phyloP scores from a whole-genome alignment of 1,284 basidiomycete species.

The Naganishia albida region DNA sequence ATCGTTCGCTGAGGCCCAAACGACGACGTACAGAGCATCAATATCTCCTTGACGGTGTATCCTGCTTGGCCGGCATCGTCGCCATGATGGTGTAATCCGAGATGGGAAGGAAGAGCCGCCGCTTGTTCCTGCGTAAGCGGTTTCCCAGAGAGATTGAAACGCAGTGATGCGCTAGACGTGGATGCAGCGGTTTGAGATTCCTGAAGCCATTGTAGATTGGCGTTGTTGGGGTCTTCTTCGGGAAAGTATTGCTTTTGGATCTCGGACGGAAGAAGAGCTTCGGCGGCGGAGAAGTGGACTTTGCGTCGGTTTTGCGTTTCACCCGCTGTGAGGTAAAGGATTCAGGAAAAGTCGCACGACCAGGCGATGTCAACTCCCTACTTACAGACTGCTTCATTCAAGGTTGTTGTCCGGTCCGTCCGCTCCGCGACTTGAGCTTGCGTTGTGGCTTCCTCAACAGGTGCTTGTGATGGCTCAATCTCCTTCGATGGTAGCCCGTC shows the following conservation, averaged over 20 bases:
- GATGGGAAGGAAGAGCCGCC: constrained; percentile 66
- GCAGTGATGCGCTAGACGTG: constrained; percentile 41
- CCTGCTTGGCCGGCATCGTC: constrained; percentile 75
- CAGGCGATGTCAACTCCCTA: not conserved
- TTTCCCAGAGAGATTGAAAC: constrained; percentile 74
- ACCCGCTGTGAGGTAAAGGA: not conserved
- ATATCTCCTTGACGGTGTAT: constrained; percentile 85
- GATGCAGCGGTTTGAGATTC: constrained; percentile 33
- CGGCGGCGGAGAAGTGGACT: constrained; percentile 52
- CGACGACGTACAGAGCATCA: constrained; percentile 76
- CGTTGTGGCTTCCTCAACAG: not conserved
- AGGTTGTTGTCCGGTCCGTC: constrained; percentile 1
- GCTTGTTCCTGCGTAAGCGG: constrained; percentile 60
- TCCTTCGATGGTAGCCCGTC: not conserved
- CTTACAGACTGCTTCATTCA: constrained; percentile 2
- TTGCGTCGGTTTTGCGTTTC: not conserved
- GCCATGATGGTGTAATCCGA: constrained; percentile 85
- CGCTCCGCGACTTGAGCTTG: not conserved
- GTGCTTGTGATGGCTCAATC: not conserved
- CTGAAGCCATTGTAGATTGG: constrained; percentile 79
- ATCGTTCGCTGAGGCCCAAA: constrained; percentile 79
- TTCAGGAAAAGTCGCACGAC: not conserved
- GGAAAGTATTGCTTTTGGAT: constrained; percentile 86
- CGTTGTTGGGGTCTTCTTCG: constrained; percentile 59
- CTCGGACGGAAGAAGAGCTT: constrained; percentile 75